Evolutionary conservation across 73 alveolate genomes (phyloP), one percentile per base, ranked within the genome.

Genomic region (Symbiodinium natans): DNA sequence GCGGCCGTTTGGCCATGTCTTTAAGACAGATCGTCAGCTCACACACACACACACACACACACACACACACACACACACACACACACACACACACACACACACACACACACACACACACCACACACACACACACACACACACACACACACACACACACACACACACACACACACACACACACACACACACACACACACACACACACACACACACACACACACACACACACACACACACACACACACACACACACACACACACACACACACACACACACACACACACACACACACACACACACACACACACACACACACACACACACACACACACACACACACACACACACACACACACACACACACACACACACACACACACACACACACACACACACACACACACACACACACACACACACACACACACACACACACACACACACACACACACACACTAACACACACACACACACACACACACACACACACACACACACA

Each of bases 71-170:
- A 83, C 71, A 83, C 92, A 83, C 92, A 83, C 92, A 83, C 92
- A 83, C 92, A 83, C 92, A 83, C 92, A 83, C 92, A 83, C 92
- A 83, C 92, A 83, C 92, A 83, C 92, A 83, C 92, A 83, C 92
- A 83, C 92, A 83, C 92, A 83, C 92, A 83, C 92, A 83, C 92
- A 83, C 92, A 83, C 92, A 83, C 92, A 83, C 92, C 92, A 83
- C 92, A 83, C 92, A 83, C 92, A 83, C 92, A 83, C 92, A 83
- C 92, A 83, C 92, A 83, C 92, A 43, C 92, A 83, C 92, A 83
- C 92, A 83, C 73, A 43, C 92, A 83, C 92, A 41, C 92, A 83
- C 73, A 43, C 92, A 83, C 73, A 83, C 68, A 43, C 68, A 83
- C 92, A 83, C 92, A 43, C 68, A 83, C 92, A 83, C 68, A 83